Percentiles rank a stretch among this genome's conserved stretches.
phyloP scores from a whole-genome alignment of 768 basidiomycete genomes.

The Suillus hirtellus region DNA sequence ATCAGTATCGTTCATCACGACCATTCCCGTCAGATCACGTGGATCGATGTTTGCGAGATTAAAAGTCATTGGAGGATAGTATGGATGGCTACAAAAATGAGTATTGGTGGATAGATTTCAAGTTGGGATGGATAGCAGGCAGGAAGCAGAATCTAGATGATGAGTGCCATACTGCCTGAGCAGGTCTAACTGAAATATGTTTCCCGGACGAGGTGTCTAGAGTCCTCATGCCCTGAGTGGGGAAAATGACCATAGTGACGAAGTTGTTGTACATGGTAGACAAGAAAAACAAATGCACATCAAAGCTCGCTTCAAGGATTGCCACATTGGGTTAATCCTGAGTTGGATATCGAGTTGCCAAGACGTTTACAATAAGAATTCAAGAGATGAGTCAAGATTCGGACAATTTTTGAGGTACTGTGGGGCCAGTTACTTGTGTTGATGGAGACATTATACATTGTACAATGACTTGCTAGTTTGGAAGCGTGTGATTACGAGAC shows the following conservation, averaged over 20 bases:
- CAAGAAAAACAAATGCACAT: not conserved
- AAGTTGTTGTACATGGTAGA: not conserved
- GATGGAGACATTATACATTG: not conserved
- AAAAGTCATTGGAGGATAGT: not conserved
- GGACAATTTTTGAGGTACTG: not conserved
- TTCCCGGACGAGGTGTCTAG: not conserved
- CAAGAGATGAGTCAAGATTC: not conserved
- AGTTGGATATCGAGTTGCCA: constrained; percentile 5
- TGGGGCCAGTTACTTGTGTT: not conserved
- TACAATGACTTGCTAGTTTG: not conserved
- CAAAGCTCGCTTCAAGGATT: not conserved
- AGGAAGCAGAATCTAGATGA: not conserved
- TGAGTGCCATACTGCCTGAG: not conserved
- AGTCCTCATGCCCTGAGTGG: not conserved
- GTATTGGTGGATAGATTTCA: not conserved
- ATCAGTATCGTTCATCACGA: not conserved
- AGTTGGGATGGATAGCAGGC: not conserved
- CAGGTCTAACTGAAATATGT: constrained; percentile 1
- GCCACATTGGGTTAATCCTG: not conserved
- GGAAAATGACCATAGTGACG: not conserved
- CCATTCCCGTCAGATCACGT: not conserved
- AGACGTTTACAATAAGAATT: not conserved
- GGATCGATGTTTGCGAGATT: not conserved
- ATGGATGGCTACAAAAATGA: not conserved
- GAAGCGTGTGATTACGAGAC: too few species aligned